Evolutionary conservation across 1,139 yeast species (phyloP), one percentile per base, ranked within the genome.

Genomic region (Kodamaea suecica): DNA sequence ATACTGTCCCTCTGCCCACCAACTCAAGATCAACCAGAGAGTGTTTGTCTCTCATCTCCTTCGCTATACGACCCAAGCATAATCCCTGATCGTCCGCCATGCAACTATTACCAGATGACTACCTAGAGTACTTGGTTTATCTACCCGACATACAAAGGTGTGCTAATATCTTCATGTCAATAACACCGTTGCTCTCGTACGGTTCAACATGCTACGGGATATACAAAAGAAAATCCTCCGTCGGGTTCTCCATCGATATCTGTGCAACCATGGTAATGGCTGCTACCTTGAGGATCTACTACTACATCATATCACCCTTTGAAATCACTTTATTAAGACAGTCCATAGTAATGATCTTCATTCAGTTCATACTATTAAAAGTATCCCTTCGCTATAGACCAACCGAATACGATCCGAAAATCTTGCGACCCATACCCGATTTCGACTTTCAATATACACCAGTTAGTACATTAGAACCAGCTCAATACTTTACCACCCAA

Each of bases 191-290:
- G 29, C 74, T 87, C 40, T 84, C 95, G 5, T 88, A 88, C 52
- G 95, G 95, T 2, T 77, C 94, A 16, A 86, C 96, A 0, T 76
- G 88, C 28, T 65, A 78, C 37, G 72, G 84, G 42, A 86, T 88
- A 11, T 72, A 78, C 47, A 65, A 70, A 33, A 73, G 76, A 29
- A 66, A 78, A 52, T 73, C 88, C 1, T 76, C 92, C 2, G 69
- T 75, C 23, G 97, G 97, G 19, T 87, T 87, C 53, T 81, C 94
- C 5, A 68, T 87, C 15, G 97, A 88, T 57, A 84, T 88, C 10
- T 88, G 96, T 60, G 92, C 90, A 11, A 85, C 95, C 8, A 87
- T 88, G 95, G 58, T 88, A 41, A 70, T 86, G 48, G 84, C 95
- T 1, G 76, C 87, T 31, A 76, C 81, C 4, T 61, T 87, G 29